Evolutionary conservation across 768 basidiomycete genomes (phyloP), one percentile per base, ranked within the genome.

Genomic region (Tulasnella sp.): DNA sequence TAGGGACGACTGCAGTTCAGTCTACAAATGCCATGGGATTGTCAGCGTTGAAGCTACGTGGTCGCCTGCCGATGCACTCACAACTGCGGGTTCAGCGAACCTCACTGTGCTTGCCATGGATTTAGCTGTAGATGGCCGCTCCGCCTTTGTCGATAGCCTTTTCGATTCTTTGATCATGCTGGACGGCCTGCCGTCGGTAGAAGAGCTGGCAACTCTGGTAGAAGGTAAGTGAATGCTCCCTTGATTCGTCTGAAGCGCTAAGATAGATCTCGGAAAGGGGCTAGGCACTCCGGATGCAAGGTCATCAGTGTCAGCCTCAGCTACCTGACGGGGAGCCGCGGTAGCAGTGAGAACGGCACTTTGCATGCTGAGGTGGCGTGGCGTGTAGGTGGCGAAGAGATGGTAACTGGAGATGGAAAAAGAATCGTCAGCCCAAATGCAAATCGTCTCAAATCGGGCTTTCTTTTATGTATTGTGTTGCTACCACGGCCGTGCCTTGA

Each of bases 1-100:
- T 63, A 91, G 82, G n/a, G 86, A 88, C 8, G 84, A 48, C n/a
- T 24, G 30, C 34, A 55, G 19, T 17, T 55, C 53, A 27, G 30
- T 25, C 31, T 44, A 17, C 17, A 24, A 42, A 24, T 42, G 25
- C 22, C 53, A 42, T 55, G 11, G 25, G 12, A 22, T 31, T 22
- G 4, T 3, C 21, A 24, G 43, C 8, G 25, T n/a, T 4, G 19
- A 10, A 17, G 5, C 34, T 10, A 22, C n/a, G 41, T 21, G 24
- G n/a, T n/a, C n/a, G n/a, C n/a, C n/a, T 55, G 11, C 15, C 17
- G 2, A 19, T 52, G 27, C 38, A n/a, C 34, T 42, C 41, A 12
- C 29, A 42, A 41, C 34, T 42, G 38, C 15, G 3, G 29, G 53
- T 42, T 21, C 19, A 19, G 25, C 45, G n/a, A 48, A 48, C 17